These are phyloP conservation scores for Lasiosphaeria ovina DNA, from an alignment of 495 filamentous ascomycete genomes.

Conservation along the genomic window DNA sequence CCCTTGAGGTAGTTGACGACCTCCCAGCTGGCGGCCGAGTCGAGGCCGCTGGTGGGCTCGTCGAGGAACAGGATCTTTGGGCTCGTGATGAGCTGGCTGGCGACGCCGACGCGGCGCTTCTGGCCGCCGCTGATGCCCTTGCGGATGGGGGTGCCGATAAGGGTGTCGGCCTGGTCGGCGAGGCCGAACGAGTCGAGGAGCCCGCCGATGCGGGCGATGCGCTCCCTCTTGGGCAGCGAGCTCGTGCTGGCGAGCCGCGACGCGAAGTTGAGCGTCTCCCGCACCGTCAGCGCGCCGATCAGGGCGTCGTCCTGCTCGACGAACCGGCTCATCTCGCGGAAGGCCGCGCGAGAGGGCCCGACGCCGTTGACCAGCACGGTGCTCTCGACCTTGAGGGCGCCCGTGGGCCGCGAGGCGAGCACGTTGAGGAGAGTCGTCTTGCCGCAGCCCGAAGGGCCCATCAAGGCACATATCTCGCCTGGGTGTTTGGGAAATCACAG, in stretches of 20 bases:
- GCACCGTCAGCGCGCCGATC: conserved; percentile 72
- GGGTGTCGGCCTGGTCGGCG: conserved; percentile 61
- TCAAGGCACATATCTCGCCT: conserved; percentile 72
- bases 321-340: conserved; percentile 60
- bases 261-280: conserved; percentile 73
- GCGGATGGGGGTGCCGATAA: conserved; percentile 75
- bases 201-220: conserved; percentile 75
- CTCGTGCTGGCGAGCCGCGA: conserved; percentile 65
- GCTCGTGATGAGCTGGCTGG: conserved; percentile 72
- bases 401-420: conserved; percentile 66
- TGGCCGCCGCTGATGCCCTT: conserved; percentile 82
- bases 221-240: conserved; percentile 50
- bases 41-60: conserved; percentile 77
- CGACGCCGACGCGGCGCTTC: conserved; percentile 73
- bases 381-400: conserved; percentile 45
- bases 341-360: conserved; percentile 31
- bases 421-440: conserved; percentile 78
- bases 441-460: conserved; percentile 74
- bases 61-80: conserved; percentile 80
- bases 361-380: conserved; percentile 58
- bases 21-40: conserved; percentile 75
- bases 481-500: not conserved
- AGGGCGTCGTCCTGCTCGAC: conserved; percentile 86
- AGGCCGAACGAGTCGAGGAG: conserved; percentile 80
- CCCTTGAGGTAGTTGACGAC: conserved; percentile 77